These are phyloP conservation scores for Dictyostelium firmibasis DNA, from an alignment of 78 protist species.

Conservation along the genomic window DNA sequence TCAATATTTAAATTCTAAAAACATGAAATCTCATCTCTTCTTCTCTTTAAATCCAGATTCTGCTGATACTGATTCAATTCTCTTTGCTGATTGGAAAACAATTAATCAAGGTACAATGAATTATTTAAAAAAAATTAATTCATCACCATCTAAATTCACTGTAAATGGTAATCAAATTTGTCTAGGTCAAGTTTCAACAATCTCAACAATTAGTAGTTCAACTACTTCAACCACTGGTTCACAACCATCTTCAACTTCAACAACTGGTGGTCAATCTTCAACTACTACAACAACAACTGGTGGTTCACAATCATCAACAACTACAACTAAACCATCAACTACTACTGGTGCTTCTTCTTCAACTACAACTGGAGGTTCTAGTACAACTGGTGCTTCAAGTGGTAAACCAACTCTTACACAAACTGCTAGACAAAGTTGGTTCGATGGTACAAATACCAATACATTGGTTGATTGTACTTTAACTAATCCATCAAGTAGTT, in stretches of 20 bases:
- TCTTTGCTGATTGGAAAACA: constrained; percentile 69
- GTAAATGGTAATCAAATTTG: constrained; percentile 26
- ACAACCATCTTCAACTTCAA: background rate
- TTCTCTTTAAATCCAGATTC: constrained; percentile 84
- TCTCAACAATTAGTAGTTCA: background rate
- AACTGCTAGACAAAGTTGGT: background rate
- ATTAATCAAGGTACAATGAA: constrained; percentile 21
- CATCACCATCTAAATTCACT: constrained; percentile 73
- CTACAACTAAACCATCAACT: background rate
- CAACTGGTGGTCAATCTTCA: background rate
- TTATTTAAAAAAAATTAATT: background rate
- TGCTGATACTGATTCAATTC: constrained; percentile 81
- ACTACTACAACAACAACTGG: constrained; percentile 5
- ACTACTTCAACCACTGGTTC: background rate
- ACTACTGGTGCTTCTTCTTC: constrained; percentile 12
- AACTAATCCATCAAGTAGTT: background rate
- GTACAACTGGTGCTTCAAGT: background rate
- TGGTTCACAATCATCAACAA: background rate
- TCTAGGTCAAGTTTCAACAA: constrained; percentile 29
- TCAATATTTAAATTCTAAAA: constrained; percentile 2
- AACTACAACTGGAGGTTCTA: background rate
- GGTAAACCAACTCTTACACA: background rate
- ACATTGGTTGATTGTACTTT: background rate
- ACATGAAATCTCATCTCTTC: constrained; percentile 39
- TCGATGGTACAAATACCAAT: constrained; percentile 8